Percentiles rank a stretch among this genome's conserved stretches.
Conservation (phyloP, 1,284 basidiomycete species). For the Ceratobasidium sp. region DNA sequence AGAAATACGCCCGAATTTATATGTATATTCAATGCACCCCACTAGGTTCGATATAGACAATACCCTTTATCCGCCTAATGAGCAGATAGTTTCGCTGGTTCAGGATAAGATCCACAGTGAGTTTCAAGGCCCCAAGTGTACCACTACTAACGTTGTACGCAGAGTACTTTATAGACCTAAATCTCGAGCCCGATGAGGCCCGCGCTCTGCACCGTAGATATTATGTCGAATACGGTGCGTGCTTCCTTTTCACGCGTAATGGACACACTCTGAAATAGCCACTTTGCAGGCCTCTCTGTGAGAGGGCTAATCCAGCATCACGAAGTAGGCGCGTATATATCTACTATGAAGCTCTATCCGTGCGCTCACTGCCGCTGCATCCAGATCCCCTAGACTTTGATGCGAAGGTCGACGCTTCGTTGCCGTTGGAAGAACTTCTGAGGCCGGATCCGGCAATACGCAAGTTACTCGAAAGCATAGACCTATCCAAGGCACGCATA, state of each 20-base stretch:
- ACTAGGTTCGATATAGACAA: slow-evolving; percentile 88
- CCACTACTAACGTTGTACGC: slow-evolving; percentile 7
- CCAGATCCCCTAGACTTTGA: slow-evolving; percentile 90
- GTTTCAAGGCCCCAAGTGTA: slow-evolving; percentile 46
- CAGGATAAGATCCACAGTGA: slow-evolving; percentile 80
- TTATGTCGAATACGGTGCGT: slow-evolving; percentile 64
- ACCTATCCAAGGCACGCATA: slow-evolving; percentile 80
- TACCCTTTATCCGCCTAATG: slow-evolving; percentile 82
- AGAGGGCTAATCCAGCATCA: slow-evolving; percentile 86
- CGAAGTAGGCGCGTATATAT: slow-evolving; percentile 70
- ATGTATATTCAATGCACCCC: not conserved
- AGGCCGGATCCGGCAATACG: slow-evolving; percentile 73
- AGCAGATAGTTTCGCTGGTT: slow-evolving; percentile 83
- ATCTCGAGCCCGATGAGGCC: slow-evolving; percentile 77
- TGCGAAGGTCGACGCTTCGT: slow-evolving; percentile 82
- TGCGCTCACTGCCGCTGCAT: not conserved
- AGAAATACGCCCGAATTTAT: not conserved
- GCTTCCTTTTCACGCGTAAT: not conserved
- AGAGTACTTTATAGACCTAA: slow-evolving; percentile 84
- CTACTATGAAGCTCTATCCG: slow-evolving; percentile 28
- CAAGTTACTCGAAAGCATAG: slow-evolving; percentile 81
- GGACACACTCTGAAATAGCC: not conserved
- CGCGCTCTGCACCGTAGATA: slow-evolving; percentile 79
- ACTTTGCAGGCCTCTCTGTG: slow-evolving; percentile 81
- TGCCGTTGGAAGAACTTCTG: slow-evolving; percentile 87